A percentile compares a stretch with the other conserved stretches of the same genome.
Evolutionary conservation across 1,139 yeast species (phyloP).

Genomic region (Kodamaea sp.): DNA sequence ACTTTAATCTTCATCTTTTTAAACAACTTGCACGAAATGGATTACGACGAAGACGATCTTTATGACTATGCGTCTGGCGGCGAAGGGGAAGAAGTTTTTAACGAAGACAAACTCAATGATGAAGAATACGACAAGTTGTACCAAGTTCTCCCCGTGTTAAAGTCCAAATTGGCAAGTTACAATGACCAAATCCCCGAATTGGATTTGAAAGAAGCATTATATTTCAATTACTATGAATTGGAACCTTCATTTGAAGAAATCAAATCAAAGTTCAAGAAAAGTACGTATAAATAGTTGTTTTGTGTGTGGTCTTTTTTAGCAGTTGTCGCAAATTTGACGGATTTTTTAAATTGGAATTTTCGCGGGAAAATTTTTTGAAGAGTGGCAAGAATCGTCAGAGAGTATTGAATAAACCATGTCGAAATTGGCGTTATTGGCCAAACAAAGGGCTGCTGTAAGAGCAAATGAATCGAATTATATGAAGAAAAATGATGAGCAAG

Average conservation of each 20-base stretch:
- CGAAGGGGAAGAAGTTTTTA: constrained; percentile 32
- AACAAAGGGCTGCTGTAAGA: constrained; percentile 9
- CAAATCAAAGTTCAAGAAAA: constrained; percentile 40
- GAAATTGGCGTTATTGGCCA: constrained; percentile 15
- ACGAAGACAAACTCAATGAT: constrained; percentile 43
- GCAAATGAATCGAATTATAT: constrained; percentile 2
- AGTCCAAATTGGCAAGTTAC: constrained; percentile 31
- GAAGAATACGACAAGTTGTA: constrained; percentile 50
- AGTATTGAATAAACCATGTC: constrained; percentile 10
- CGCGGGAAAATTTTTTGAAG: not conserved
- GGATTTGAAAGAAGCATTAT: constrained; percentile 57
- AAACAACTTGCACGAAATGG: constrained; percentile 9
- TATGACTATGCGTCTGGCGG: constrained; percentile 44
- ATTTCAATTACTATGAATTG: constrained; percentile 56
- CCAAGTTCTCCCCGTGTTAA: constrained; percentile 39
- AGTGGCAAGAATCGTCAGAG: not conserved
- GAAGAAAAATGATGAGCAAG: not conserved
- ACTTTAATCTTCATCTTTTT: not conserved
- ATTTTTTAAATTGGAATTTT: too few species aligned
- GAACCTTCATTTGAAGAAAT: constrained; percentile 53
- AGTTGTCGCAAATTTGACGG: too few species aligned
- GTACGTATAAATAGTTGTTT: constrained; percentile 31
- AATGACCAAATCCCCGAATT: constrained; percentile 47
- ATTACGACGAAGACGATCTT: constrained; percentile 24
- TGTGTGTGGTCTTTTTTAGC: not conserved